These are phyloP conservation scores for Clavaria fumosa DNA, from an alignment of 768 basidiomycete genomes.

Conservation along the genomic window DNA sequence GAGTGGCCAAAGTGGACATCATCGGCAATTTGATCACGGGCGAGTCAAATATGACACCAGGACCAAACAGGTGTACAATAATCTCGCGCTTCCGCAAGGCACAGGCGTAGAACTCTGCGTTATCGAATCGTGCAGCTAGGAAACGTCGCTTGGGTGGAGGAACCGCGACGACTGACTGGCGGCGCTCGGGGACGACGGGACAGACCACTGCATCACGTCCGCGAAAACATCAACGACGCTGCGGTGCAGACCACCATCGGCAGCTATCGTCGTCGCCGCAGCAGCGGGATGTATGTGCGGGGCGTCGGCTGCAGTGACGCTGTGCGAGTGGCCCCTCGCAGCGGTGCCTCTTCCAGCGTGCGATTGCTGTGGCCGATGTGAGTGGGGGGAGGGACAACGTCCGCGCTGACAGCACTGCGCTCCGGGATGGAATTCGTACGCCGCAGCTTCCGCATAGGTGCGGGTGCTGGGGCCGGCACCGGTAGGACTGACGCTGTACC, in stretches of 20 bases:
- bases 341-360: too few relatives aligned
- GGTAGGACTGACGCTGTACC: too few relatives aligned
- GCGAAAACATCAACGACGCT: constrained; percentile 39
- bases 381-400: too few relatives aligned
- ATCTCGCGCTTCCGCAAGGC: constrained; percentile 16
- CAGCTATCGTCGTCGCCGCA: too few relatives aligned
- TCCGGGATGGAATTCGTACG: too few relatives aligned
- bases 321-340: too few relatives aligned
- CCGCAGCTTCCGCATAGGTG: too few relatives aligned
- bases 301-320: constrained; percentile 58
- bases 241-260: constrained; percentile 15
- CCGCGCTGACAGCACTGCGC: too few relatives aligned
- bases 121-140: too few relatives aligned
- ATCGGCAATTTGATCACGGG: constrained; percentile 36
- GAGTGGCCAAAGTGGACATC: constrained; percentile 24
- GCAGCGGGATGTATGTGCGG: constrained; percentile 24
- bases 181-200: constrained; percentile 23
- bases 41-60: constrained; percentile 43
- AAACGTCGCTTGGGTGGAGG: too few relatives aligned
- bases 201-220: constrained; percentile 47
- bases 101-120: constrained; percentile 14
- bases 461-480: too few relatives aligned
- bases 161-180: constrained; percentile 22
- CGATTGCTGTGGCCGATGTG: too few relatives aligned
- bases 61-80: constrained; percentile 47